Conservation (phyloP, 164 flowering plant genomes). For the Annona cherimola region DNA sequence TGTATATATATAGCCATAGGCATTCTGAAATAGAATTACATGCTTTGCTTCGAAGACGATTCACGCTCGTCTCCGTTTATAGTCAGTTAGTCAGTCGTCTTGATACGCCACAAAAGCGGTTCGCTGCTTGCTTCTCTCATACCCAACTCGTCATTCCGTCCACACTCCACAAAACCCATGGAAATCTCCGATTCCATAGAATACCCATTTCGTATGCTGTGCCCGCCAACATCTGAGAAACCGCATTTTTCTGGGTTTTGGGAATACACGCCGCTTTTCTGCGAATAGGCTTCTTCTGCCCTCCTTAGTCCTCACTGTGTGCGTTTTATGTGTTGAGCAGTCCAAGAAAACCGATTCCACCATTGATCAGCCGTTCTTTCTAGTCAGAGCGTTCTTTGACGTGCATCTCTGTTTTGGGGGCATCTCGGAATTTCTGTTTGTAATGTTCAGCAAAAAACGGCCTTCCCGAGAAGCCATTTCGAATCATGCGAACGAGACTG, state of each 20-base stretch:
- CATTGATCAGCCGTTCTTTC: not conserved
- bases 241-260: not conserved
- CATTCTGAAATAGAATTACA: not conserved
- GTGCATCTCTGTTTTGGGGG: not conserved
- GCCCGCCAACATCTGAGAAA: too few species aligned
- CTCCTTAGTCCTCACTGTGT: not conserved
- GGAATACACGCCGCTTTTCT: not conserved
- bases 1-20: too few species aligned
- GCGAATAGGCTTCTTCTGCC: not conserved
- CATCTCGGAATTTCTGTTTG: not conserved
- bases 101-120: not conserved
- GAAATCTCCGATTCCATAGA: too few species aligned
- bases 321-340: too few species aligned
- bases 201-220: too few species aligned
- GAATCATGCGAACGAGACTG: not conserved
- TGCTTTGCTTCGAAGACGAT: not conserved
- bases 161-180: too few species aligned
- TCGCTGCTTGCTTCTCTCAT: not conserved
- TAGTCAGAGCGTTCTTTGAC: not conserved
- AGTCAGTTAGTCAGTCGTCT: not conserved
- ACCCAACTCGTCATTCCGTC: too few species aligned
- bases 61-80: not conserved
- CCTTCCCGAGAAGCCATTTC: not conserved
- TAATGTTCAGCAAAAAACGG: not conserved
- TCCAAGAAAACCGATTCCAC: not conserved